These are phyloP conservation scores for Stenocarpella maydis DNA, from an alignment of 2,329 filamentous ascomycete species.

Conservation along the genomic window DNA sequence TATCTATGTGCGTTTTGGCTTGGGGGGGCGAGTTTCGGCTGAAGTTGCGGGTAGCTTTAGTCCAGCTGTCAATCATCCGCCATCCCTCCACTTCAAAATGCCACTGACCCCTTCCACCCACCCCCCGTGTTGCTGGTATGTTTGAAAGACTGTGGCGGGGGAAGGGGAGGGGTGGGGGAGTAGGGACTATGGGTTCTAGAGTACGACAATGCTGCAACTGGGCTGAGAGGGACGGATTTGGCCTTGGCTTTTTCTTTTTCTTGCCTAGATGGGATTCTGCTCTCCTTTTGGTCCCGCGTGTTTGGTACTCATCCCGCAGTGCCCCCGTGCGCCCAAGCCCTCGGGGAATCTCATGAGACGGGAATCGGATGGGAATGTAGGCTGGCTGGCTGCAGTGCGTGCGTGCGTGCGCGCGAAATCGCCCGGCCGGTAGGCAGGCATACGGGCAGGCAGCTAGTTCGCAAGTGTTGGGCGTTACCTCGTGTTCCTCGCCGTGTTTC, in stretches of 20 bases:
- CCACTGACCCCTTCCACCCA: not conserved
- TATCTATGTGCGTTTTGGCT: conserved; percentile 21
- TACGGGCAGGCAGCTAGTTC: not conserved
- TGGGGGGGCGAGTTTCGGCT: conserved; percentile 28
- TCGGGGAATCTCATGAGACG: conserved; percentile 27
- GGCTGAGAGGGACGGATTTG: not conserved
- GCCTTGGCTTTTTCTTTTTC: not conserved
- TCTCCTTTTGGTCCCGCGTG: conserved; percentile 3
- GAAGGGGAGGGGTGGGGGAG: not conserved
- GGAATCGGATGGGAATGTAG: conserved; percentile 30
- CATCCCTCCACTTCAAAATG: conserved; percentile 15
- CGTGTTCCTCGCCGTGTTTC: not conserved
- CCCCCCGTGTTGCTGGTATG: not conserved
- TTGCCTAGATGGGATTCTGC: too few species aligned
- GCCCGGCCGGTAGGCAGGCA: conserved; percentile 29
- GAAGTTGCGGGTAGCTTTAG: conserved; percentile 31
- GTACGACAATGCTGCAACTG: not conserved
- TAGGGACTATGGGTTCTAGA: too few species aligned
- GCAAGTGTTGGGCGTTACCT: too few species aligned
- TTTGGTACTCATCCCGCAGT: not conserved
- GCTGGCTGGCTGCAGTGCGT: conserved; percentile 32
- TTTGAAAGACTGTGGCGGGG: not conserved
- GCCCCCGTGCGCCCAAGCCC: conserved; percentile 20
- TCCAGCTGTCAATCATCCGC: conserved; percentile 12
- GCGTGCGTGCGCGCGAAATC: conserved; percentile 27